Conservation (phyloP, 2,329 filamentous ascomycete species). For the Endothia cerciana region DNA sequence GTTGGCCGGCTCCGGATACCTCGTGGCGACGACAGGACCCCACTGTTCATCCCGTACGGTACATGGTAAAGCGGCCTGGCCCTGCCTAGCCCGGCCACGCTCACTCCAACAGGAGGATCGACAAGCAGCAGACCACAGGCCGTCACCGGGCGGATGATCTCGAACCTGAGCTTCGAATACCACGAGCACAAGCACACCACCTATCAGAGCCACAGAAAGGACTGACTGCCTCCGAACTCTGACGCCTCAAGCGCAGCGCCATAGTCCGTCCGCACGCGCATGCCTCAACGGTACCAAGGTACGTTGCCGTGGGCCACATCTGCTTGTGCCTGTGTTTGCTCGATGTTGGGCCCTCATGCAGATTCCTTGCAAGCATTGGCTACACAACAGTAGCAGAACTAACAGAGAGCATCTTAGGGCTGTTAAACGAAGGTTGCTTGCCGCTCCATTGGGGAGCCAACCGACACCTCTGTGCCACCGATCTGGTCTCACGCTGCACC, state of each 20-base stretch:
- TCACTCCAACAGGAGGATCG: conserved; percentile 3
- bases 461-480: conserved; percentile 9
- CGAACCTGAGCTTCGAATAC: not conserved
- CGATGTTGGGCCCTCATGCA: conserved; percentile 1
- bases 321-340: conserved; percentile 7
- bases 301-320: not conserved
- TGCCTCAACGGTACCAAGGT: not conserved
- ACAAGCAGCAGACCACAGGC: not conserved
- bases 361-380: conserved; percentile 4
- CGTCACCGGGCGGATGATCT: not conserved
- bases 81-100: too few species aligned
- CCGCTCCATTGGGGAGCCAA: not conserved
- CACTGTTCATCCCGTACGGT: conserved; percentile 9
- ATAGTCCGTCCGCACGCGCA: not conserved
- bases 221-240: not conserved
- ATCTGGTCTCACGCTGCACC: conserved; percentile 17
- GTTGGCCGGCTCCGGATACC: conserved; percentile 2
- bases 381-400: conserved; percentile 18
- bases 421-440: not conserved
- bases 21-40: conserved; percentile 13
- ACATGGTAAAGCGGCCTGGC: conserved; percentile 13
- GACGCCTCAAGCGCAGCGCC: conserved; percentile 3
- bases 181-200: not conserved
- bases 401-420: conserved; percentile 5
- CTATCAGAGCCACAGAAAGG: conserved; percentile 1